These are phyloP conservation scores for Trifolium repens DNA, from an alignment of 306 rosid species.

Conservation along the genomic window DNA sequence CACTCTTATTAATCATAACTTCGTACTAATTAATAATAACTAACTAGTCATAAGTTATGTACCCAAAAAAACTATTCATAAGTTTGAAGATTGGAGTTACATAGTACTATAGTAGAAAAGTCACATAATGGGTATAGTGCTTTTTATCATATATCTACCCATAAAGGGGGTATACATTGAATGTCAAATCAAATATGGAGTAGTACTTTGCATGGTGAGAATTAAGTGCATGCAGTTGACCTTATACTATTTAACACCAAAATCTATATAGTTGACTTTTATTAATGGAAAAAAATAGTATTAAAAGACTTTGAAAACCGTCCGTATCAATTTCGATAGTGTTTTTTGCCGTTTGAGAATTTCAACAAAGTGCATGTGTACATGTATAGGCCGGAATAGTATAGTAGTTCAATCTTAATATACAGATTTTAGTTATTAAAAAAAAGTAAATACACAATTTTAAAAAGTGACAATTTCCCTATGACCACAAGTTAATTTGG, in stretches of 20 bases:
- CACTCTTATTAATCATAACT: not conserved
- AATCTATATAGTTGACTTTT: not conserved
- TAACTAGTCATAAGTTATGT: not conserved
- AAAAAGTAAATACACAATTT: not conserved
- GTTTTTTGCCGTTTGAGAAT: not conserved
- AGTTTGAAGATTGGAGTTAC: not conserved
- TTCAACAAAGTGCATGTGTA: slow-evolving; percentile 2
- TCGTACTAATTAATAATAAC: not conserved
- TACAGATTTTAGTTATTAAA: too few species aligned
- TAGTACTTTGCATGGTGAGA: slow-evolving; percentile 20
- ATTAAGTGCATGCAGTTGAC: slow-evolving; percentile 11
- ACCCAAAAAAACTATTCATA: not conserved
- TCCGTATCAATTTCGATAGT: slow-evolving; percentile 19
- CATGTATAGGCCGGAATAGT: not conserved
- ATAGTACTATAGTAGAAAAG: slow-evolving; percentile 9
- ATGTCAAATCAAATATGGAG: slow-evolving; percentile 14
- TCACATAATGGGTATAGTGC: slow-evolving; percentile 7
- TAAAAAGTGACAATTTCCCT: too few species aligned
- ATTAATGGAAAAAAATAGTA: not conserved
- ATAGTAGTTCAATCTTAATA: too few species aligned
- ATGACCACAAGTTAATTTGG: too few species aligned
- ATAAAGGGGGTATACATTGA: slow-evolving; percentile 22
- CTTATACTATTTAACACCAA: not conserved
- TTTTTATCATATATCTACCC: not conserved
- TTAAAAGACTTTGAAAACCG: not conserved